Evolutionary conservation across 208 protist genomes (phyloP), one percentile per base, ranked within the genome.

Genomic region (Leishmania mexicana): DNA sequence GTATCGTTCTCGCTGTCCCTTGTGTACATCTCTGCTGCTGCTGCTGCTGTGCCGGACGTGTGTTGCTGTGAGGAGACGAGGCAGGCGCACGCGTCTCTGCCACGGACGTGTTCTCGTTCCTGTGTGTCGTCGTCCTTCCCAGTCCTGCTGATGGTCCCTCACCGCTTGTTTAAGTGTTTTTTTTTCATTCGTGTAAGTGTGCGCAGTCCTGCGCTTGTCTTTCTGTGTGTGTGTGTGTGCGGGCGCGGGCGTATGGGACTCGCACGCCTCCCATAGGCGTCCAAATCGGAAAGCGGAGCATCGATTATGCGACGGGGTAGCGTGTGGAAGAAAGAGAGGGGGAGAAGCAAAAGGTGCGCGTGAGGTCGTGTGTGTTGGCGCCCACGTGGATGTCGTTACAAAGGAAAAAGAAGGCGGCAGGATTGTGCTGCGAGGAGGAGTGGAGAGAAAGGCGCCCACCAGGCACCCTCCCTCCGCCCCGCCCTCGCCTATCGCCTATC

Each of bases 1-100:
- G 8, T 78, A 19, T 85, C 31, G 71, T 75, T 58, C 75, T 42
- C 42, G 51, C 68, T 49, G 11, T 54, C 24, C 0, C 19, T 75
- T 38, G 21, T 35, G 28, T 38, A 28, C 28, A 28, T 75, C 15
- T 75, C 17, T 75, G 40, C 70, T 75, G 65, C 60, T 71, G 65
- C 67, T 49, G 68, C 68, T 38, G 65, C 60, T 71, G 65, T 71
- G 19, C 31, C 11, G 65, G 17, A 28, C 65, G 13, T 35, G 35
- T 45, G 38, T 13, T 38, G 57, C 57, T 62, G 24, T 10, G 57
- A 62, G 57, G 57, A 31, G 24, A 31, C 24, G 7, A 31, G 17
- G 57, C 57, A 13, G 4, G 24, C 5, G 57, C 57, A 62, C 57
- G n/a, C n/a, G 19, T 67, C 31, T 67, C 60, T n/a, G 60, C 31